phyloP scores from a whole-genome alignment of 345 rosid genomes.

The Triadica sebifera region DNA sequence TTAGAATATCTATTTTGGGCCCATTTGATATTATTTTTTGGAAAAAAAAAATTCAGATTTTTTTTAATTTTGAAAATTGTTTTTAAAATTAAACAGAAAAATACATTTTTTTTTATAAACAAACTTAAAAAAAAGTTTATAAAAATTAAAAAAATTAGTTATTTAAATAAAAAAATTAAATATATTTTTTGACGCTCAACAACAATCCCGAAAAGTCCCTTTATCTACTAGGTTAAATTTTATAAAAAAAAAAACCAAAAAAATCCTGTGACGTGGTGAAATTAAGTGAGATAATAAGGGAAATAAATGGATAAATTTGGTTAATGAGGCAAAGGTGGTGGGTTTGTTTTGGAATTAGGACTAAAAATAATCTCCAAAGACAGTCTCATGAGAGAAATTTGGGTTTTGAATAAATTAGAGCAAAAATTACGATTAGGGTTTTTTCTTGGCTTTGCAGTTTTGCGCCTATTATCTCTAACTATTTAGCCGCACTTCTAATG shows the following conservation, averaged over 20 bases:
- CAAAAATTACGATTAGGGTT: constrained; percentile 47
- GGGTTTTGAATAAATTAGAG: constrained; percentile 34
- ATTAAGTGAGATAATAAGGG: constrained; percentile 18
- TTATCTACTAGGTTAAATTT: no score
- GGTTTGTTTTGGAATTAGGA: constrained; percentile 70
- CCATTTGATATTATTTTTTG: no score
- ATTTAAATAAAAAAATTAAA: no score
- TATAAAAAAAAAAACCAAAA: background rate
- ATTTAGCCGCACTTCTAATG: constrained; percentile 25
- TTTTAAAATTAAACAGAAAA: no score
- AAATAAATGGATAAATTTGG: constrained; percentile 26
- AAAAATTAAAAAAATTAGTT: no score
- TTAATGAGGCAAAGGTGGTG: constrained; percentile 61
- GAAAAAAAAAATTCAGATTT: no score
- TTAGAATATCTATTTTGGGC: no score
- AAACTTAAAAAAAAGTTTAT: no score
- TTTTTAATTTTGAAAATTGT: no score
- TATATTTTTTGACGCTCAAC: background rate
- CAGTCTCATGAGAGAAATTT: background rate
- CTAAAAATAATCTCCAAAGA: constrained; percentile 16
- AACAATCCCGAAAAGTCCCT: no score
- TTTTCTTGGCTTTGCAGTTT: constrained; percentile 11
- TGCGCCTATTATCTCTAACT: constrained; percentile 17
- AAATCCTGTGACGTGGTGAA: constrained; percentile 24
- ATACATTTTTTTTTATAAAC: no score